phyloP scores from a whole-genome alignment of 179 eudicot species.

The Patellifolia procumbens region DNA sequence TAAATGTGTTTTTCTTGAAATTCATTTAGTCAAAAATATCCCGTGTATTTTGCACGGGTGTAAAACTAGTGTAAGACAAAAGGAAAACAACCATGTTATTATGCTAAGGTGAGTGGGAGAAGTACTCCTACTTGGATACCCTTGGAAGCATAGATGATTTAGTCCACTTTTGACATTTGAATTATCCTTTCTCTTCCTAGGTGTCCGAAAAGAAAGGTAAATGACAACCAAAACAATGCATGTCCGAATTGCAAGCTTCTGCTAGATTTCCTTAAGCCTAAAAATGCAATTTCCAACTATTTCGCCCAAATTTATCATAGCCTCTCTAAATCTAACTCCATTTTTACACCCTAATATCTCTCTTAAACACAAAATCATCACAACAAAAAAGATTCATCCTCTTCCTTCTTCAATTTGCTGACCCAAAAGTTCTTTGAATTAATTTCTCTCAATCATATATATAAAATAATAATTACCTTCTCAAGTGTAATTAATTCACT shows the following conservation, averaged over 20 bases:
- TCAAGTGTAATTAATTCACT: neutral
- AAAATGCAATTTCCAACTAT: constrained; percentile 20
- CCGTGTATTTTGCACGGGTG: no score
- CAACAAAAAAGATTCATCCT: neutral
- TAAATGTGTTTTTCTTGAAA: no score
- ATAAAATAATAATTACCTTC: neutral
- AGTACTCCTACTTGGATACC: no score
- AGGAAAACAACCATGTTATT: no score
- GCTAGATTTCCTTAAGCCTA: constrained; percentile 13
- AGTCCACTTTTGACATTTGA: no score
- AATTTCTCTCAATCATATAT: constrained; percentile 1
- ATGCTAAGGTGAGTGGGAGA: no score
- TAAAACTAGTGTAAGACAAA: no score
- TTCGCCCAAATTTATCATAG: neutral
- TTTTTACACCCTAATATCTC: constrained; percentile 18
- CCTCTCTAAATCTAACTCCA: constrained; percentile 12
- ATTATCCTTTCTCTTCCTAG: no score
- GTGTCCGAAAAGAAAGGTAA: neutral
- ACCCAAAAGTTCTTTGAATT: constrained; percentile 29
- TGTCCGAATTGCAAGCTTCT: constrained; percentile 17
- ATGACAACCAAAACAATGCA: neutral
- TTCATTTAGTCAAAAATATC: no score
- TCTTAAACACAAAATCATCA: constrained; percentile 20
- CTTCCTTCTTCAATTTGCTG: constrained; percentile 29
- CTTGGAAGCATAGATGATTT: no score